Percentiles rank a stretch among this genome's conserved stretches.
Evolutionary conservation across 805 yeast species (phyloP).

Genomic region (Kluyveromyces lactis): DNA sequence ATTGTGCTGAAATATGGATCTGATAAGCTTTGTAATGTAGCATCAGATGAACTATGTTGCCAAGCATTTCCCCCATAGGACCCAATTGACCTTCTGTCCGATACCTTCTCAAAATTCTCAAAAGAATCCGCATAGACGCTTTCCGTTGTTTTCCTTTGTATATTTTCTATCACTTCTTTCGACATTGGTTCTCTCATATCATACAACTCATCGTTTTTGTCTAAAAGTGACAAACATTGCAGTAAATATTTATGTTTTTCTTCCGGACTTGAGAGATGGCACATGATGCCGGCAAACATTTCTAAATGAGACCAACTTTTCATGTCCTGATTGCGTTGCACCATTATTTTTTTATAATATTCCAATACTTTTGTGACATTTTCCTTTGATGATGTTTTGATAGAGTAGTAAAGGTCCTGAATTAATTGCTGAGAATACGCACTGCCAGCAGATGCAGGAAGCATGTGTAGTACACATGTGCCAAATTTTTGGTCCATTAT

Average conservation of each 20-base stretch:
- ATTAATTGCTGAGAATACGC: background rate
- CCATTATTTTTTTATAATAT: background rate
- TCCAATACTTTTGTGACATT: slow-evolving; percentile 1
- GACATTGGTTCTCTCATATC: background rate
- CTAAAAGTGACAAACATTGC: slow-evolving; percentile 1
- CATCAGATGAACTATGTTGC: slow-evolving; percentile 7
- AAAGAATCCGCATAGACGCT: slow-evolving; percentile 32
- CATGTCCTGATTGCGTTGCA: background rate
- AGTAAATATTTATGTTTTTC: slow-evolving; percentile 1
- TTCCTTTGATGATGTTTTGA: background rate
- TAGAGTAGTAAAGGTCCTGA: slow-evolving; percentile 2
- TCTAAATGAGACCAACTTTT: slow-evolving; percentile 2
- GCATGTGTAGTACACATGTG: slow-evolving; percentile 1
- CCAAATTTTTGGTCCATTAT: slow-evolving; percentile 2
- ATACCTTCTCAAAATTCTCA: slow-evolving; percentile 31
- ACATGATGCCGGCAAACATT: background rate
- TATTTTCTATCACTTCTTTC: background rate
- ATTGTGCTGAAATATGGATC: slow-evolving; percentile 29
- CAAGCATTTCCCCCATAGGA: slow-evolving; percentile 16
- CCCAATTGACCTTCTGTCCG: slow-evolving; percentile 31
- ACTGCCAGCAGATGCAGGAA: background rate
- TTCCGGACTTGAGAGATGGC: slow-evolving; percentile 1
- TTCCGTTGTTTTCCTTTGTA: background rate
- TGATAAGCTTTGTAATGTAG: slow-evolving; percentile 15
- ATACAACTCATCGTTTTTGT: background rate